These are phyloP conservation scores for Corymbia maculata DNA, from an alignment of 345 rosid species.

Conservation along the genomic window DNA sequence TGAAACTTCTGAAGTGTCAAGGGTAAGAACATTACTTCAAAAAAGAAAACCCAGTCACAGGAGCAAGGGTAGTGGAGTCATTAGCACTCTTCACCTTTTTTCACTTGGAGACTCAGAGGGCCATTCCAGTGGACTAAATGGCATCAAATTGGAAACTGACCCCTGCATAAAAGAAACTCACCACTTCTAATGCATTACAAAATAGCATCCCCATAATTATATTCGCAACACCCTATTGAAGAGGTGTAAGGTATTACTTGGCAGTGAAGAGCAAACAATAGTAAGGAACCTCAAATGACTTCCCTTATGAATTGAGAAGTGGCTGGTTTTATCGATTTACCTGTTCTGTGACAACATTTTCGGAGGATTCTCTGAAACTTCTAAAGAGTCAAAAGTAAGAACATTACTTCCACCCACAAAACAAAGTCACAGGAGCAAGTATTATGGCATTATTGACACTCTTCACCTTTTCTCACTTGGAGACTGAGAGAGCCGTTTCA, in stretches of 20 bases:
- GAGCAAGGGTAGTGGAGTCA: not conserved
- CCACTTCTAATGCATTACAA: not conserved
- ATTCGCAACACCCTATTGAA: not conserved
- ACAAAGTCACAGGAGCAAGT: not conserved
- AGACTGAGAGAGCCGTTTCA: slow-evolving; percentile 52
- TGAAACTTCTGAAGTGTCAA: slow-evolving; percentile 20
- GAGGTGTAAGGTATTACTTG: not conserved
- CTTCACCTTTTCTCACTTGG: slow-evolving; percentile 59
- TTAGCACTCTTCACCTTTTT: slow-evolving; percentile 34
- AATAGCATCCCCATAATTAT: not conserved
- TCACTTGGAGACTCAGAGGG: slow-evolving; percentile 46
- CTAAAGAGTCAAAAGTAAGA: slow-evolving; percentile 15
- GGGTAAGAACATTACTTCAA: not conserved
- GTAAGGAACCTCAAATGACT: slow-evolving; percentile 41
- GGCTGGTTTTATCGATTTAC: slow-evolving; percentile 15
- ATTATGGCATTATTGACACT: not conserved
- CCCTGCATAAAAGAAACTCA: slow-evolving; percentile 22
- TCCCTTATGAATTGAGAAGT: slow-evolving; percentile 36
- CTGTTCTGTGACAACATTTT: slow-evolving; percentile 28
- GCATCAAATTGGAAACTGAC: slow-evolving; percentile 13
- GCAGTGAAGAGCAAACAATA: not conserved
- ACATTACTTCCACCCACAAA: not conserved
- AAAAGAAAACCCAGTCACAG: not conserved
- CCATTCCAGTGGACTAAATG: slow-evolving; percentile 47
- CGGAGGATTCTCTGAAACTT: slow-evolving; percentile 10